A percentile compares a stretch with the other conserved stretches of the same genome.
Evolutionary conservation across 2,329 filamentous ascomycete species (phyloP).

Genomic region (Diaporthe aspalathi): DNA sequence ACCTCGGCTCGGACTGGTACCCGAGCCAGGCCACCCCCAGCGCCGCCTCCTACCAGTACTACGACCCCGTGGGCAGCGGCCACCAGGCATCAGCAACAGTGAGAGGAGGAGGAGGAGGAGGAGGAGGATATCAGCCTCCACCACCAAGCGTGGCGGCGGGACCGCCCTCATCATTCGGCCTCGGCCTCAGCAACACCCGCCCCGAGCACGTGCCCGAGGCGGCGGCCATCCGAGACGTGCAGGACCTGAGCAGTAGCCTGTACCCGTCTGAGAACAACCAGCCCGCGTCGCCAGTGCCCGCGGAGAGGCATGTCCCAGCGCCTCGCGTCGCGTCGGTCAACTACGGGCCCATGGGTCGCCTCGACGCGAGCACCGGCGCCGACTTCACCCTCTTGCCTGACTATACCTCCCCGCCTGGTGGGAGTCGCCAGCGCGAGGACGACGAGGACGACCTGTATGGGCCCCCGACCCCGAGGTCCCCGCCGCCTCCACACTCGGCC

Average conservation of each 20-base stretch:
- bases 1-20: constrained; percentile 17
- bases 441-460: background rate
- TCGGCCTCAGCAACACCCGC: background rate
- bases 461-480: background rate
- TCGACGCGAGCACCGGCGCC: constrained; percentile 21
- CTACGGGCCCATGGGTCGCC: constrained; percentile 21
- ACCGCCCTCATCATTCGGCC: background rate
- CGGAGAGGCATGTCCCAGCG: background rate
- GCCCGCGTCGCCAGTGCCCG: background rate
- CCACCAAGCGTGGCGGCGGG: background rate
- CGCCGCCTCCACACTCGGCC: constrained; percentile 24
- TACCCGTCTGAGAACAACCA: constrained; percentile 24
- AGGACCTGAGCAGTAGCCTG: constrained; percentile 15
- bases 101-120: background rate
- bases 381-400: constrained; percentile 18
- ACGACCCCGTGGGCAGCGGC: constrained; percentile 4
- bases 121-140: background rate
- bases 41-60: constrained; percentile 19
- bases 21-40: background rate
- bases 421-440: background rate
- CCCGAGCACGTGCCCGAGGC: background rate
- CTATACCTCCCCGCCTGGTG: background rate
- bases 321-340: background rate
- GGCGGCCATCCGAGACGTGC: constrained; percentile 4
- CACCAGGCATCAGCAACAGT: background rate